Conservation (phyloP, 768 basidiomycete species). For the Clitopilus passeckerianus region DNA sequence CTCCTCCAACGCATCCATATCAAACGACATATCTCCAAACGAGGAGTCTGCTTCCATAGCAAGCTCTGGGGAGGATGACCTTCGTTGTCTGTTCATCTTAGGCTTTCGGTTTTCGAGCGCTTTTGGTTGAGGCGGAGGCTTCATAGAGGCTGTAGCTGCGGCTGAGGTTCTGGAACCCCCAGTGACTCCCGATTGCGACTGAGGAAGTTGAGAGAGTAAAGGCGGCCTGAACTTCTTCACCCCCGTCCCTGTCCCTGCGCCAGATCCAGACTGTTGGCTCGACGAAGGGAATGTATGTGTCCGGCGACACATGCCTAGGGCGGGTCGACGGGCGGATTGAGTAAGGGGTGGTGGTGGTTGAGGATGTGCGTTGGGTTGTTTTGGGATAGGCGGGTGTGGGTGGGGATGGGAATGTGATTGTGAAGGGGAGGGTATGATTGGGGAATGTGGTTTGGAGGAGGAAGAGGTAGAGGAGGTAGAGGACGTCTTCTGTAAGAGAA, state of each 20-base stretch:
- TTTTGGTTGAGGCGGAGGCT: not conserved
- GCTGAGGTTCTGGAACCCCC: not conserved
- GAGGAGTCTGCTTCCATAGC: slow-evolving; percentile 16
- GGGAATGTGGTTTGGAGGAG: not conserved
- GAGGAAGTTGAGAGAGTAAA: not conserved
- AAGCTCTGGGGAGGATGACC: not conserved
- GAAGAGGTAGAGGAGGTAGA: not conserved
- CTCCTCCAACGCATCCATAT: slow-evolving; percentile 19
- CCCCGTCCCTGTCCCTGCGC: not conserved
- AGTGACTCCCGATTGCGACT: not conserved
- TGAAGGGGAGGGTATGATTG: not conserved
- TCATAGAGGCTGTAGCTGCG: not conserved
- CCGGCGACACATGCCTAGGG: not conserved
- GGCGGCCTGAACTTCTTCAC: not conserved
- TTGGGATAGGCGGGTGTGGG: not conserved
- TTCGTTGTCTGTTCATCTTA: not conserved
- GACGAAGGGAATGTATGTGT: not conserved
- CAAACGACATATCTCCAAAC: slow-evolving; percentile 20
- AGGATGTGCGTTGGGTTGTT: too few species aligned
- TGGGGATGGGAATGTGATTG: not conserved
- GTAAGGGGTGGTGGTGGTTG: not conserved
- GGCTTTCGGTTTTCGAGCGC: not conserved
- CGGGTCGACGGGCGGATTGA: not conserved
- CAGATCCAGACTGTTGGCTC: not conserved
- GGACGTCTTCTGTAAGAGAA: not conserved